These are phyloP conservation scores for Diaporthe sp. DNA, from an alignment of 2,329 filamentous ascomycete species.

Conservation along the genomic window DNA sequence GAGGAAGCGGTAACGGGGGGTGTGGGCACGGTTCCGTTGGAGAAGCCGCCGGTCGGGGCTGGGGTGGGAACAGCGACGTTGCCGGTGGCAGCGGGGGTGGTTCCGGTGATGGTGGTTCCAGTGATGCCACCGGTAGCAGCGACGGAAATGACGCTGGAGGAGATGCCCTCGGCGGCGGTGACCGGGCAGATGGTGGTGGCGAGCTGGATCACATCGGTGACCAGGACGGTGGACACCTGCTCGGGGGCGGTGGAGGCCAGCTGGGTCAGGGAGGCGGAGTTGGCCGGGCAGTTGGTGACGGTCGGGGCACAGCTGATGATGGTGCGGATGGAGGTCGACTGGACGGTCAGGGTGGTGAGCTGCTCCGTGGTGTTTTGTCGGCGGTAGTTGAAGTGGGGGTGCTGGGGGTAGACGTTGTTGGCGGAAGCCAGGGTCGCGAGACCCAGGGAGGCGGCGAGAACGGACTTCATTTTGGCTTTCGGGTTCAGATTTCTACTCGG, in stretches of 20 bases:
- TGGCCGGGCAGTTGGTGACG: constrained; percentile 58
- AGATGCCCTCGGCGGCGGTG: constrained; percentile 54
- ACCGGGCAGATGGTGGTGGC: constrained; percentile 60
- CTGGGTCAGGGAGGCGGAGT: constrained; percentile 47
- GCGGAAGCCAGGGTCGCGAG: constrained; percentile 60
- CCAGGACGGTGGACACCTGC: constrained; percentile 49
- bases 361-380: constrained; percentile 46
- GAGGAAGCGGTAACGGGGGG: constrained; percentile 9
- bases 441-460: constrained; percentile 56
- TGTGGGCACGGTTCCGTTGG: constrained; percentile 14
- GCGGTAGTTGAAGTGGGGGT: constrained; percentile 50
- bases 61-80: constrained; percentile 44
- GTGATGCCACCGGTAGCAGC: constrained; percentile 52
- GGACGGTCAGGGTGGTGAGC: constrained; percentile 57
- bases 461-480: constrained; percentile 63
- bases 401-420: constrained; percentile 55
- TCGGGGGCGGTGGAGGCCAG: constrained; percentile 48
- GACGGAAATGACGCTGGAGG: constrained; percentile 52
- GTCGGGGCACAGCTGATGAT: constrained; percentile 55
- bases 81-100: constrained; percentile 51
- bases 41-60: constrained; percentile 21
- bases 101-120: constrained; percentile 58
- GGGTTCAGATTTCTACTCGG: constrained; percentile 40
- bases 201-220: constrained; percentile 56
- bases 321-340: constrained; percentile 53